Conservation (phyloP, 2,329 filamentous ascomycete genomes). For the Ophiostoma sp. region DNA sequence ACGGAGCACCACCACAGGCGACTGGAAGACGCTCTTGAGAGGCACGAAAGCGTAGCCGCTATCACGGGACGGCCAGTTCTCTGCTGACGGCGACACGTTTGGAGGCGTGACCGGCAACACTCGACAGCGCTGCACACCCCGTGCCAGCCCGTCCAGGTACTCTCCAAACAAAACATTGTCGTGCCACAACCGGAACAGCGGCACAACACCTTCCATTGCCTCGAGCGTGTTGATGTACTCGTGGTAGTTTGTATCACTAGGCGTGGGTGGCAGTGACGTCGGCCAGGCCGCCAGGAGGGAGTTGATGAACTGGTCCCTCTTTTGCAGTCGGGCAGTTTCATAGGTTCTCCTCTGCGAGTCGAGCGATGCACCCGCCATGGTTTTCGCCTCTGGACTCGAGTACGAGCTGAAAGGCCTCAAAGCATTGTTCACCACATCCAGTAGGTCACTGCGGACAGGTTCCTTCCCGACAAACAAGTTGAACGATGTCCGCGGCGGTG, state of each 20-base stretch:
- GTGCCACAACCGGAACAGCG: slow-evolving; percentile 8
- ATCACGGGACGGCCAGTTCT: background rate
- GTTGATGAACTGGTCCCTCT: background rate
- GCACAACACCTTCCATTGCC: slow-evolving; percentile 1
- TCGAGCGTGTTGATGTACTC: slow-evolving; percentile 8
- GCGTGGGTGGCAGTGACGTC: background rate
- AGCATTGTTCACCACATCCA: background rate
- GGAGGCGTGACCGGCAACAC: background rate
- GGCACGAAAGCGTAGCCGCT: background rate
- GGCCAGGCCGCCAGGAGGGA: slow-evolving; percentile 2
- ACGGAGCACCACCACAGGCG: background rate
- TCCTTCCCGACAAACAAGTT: slow-evolving; percentile 4
- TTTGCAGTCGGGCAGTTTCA: background rate
- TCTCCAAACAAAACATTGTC: slow-evolving; percentile 1
- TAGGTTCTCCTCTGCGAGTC: background rate
- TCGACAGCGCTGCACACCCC: background rate
- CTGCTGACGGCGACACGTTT: background rate
- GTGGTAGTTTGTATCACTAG: background rate
- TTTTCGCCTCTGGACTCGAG: background rate
- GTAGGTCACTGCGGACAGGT: background rate
- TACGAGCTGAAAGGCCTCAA: background rate
- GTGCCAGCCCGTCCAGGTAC: background rate
- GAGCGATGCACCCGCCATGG: background rate
- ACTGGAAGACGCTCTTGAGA: background rate
- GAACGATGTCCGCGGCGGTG: slow-evolving; percentile 1